Conservation (phyloP, 768 basidiomycete genomes). For the Lentinula guzmanii region DNA sequence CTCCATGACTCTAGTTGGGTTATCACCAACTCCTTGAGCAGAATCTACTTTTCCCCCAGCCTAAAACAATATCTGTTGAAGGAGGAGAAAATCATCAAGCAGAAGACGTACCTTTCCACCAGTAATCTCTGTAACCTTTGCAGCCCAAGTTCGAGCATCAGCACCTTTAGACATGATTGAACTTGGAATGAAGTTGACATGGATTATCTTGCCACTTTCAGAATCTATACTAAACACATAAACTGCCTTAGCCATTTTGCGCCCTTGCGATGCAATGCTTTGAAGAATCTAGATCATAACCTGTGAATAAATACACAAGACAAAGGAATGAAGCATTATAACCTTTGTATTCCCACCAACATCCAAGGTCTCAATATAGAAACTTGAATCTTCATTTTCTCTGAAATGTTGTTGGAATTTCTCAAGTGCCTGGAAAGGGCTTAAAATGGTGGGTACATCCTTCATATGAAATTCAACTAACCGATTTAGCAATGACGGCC, state of each 20-base stretch:
- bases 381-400: constrained; percentile 63
- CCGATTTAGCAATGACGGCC: constrained; percentile 66
- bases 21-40: constrained; percentile 81
- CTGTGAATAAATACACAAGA: neutral
- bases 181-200: constrained; percentile 75
- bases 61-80: constrained; percentile 27
- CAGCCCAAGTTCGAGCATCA: constrained; percentile 88
- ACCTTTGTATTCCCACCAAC: constrained; percentile 88
- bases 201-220: constrained; percentile 70
- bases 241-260: constrained; percentile 73
- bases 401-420: constrained; percentile 67
- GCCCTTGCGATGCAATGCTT: constrained; percentile 68
- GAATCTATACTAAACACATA: constrained; percentile 83
- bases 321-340: constrained; percentile 1
- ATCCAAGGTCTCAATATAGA: constrained; percentile 66
- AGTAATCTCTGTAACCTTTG: constrained; percentile 66
- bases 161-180: constrained; percentile 55
- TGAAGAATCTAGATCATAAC: constrained; percentile 56
- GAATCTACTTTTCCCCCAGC: constrained; percentile 94
- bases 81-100: neutral
- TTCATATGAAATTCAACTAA: constrained; percentile 24
- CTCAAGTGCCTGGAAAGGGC: constrained; percentile 55
- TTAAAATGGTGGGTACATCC: neutral
- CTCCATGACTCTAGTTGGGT: constrained; percentile 56
- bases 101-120: constrained; percentile 74